Percentiles rank a stretch among this genome's conserved stretches.
phyloP scores from a whole-genome alignment of 192 early-diverging fungal species.

The Martensiomyces pterosporus region DNA sequence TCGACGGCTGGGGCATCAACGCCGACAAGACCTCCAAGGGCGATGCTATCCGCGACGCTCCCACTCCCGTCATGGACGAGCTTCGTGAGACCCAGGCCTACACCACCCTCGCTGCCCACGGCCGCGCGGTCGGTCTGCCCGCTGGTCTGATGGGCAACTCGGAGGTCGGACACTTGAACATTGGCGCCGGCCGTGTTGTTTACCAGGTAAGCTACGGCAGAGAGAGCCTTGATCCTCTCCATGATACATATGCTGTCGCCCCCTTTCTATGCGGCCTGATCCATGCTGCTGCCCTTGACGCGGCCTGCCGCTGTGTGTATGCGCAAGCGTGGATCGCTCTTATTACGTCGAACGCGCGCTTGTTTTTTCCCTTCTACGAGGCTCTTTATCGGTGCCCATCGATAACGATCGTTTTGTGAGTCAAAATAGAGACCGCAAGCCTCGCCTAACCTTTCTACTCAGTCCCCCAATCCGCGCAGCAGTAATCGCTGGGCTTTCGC shows the following conservation, averaged over 20 bases:
- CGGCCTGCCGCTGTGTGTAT: conserved; percentile 1
- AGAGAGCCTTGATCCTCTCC: no score
- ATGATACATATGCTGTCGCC: no score
- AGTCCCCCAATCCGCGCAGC: no score
- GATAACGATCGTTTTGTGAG: no score
- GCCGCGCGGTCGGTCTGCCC: conserved; percentile 90
- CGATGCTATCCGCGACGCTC: conserved; percentile 89
- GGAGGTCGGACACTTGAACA: conserved; percentile 99
- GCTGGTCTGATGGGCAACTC: conserved; percentile 99
- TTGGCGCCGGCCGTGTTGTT: conserved; percentile 98
- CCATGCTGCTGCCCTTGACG: no score
- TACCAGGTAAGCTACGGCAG: conserved; percentile 75
- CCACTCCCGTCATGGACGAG: conserved; percentile 89
- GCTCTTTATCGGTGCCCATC: no score
- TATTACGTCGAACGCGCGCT: not conserved
- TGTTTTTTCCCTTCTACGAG: not conserved
- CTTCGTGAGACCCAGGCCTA: conserved; percentile 72
- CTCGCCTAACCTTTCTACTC: no score
- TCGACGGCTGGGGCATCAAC: conserved; percentile 98
- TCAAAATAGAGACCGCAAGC: no score
- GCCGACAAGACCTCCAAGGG: conserved; percentile 63
- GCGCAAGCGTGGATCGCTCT: no score
- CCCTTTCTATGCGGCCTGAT: no score
- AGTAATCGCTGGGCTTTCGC: no score
- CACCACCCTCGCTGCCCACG: conserved; percentile 86